Percentiles rank a stretch among this genome's conserved stretches.
These are phyloP conservation scores for Cardiospermum halicacabum DNA, from an alignment of 345 rosid genomes.

Conservation along the genomic window DNA sequence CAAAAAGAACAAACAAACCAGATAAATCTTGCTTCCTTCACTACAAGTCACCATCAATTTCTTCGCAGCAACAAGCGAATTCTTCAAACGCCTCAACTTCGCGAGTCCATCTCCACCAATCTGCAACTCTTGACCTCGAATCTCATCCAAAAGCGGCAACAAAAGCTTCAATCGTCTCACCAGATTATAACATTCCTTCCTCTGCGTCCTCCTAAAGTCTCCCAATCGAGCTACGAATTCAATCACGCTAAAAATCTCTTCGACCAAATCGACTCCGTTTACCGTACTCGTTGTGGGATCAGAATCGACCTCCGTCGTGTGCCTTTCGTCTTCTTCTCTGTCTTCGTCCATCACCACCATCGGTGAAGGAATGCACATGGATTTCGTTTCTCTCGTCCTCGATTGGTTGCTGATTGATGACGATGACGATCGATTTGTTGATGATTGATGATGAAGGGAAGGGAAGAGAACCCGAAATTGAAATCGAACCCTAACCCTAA, in stretches of 20 bases:
- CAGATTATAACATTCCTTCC: constrained; percentile 55
- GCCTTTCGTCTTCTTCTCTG: constrained; percentile 24
- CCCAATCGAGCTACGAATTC: constrained; percentile 45
- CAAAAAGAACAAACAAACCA: constrained; percentile 38
- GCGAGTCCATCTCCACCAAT: constrained; percentile 19
- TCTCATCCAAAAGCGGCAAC: constrained; percentile 60
- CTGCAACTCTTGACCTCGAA: constrained; percentile 27
- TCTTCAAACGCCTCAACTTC: constrained; percentile 36
- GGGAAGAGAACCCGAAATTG: neutral
- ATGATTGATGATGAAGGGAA: neutral
- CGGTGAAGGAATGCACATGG: neutral
- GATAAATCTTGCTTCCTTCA: constrained; percentile 73
- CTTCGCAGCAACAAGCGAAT: constrained; percentile 37
- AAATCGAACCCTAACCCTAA: constrained; percentile 22
- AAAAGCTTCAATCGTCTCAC: constrained; percentile 63
- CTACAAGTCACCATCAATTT: constrained; percentile 53
- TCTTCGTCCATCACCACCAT: constrained; percentile 39
- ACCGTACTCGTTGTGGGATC: constrained; percentile 11
- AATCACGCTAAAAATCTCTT: constrained; percentile 31
- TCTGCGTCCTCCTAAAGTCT: constrained; percentile 47
- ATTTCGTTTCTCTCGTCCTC: neutral
- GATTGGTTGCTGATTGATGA: neutral
- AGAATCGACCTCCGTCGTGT: constrained; percentile 19
- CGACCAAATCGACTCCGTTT: constrained; percentile 25
- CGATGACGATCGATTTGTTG: neutral